These are phyloP conservation scores for Platismatia glauca DNA, from an alignment of 495 filamentous ascomycete genomes.

Conservation along the genomic window DNA sequence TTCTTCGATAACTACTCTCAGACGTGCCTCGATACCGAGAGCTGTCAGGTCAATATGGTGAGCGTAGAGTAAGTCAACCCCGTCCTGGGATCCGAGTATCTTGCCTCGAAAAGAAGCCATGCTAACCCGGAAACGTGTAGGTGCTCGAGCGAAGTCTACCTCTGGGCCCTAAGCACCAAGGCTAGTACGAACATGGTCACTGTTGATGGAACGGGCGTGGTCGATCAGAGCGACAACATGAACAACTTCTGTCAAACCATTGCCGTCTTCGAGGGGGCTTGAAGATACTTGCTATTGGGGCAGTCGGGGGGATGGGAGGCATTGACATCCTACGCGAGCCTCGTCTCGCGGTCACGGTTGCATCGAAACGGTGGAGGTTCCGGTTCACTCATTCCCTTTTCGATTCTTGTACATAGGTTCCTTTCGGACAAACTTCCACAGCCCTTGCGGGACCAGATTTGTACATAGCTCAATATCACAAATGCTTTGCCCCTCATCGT, in stretches of 20 bases:
- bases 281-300: neutral
- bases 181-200: constrained; percentile 81
- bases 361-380: neutral
- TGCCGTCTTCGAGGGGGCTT: constrained; percentile 47
- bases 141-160: constrained; percentile 52
- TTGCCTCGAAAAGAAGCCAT: no score
- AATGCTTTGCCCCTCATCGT: neutral
- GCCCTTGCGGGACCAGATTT: neutral
- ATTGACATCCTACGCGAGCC: no score
- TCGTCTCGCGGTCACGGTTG: no score
- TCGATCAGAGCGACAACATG: constrained; percentile 54
- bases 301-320: no score
- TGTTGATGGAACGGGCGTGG: constrained; percentile 44
- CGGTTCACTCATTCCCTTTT: neutral
- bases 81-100: no score
- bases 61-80: no score
- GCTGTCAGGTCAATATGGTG: constrained; percentile 84
- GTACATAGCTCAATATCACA: neutral
- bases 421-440: neutral
- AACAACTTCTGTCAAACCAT: constrained; percentile 72
- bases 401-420: constrained; percentile 10
- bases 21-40: constrained; percentile 60
- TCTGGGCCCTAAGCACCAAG: constrained; percentile 81
- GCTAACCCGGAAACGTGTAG: no score
- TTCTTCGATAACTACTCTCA: constrained; percentile 86